Evolutionary conservation across 139 green algal genomes (phyloP), one percentile per base, ranked within the genome.

Genomic region (Chlorella sp.): DNA sequence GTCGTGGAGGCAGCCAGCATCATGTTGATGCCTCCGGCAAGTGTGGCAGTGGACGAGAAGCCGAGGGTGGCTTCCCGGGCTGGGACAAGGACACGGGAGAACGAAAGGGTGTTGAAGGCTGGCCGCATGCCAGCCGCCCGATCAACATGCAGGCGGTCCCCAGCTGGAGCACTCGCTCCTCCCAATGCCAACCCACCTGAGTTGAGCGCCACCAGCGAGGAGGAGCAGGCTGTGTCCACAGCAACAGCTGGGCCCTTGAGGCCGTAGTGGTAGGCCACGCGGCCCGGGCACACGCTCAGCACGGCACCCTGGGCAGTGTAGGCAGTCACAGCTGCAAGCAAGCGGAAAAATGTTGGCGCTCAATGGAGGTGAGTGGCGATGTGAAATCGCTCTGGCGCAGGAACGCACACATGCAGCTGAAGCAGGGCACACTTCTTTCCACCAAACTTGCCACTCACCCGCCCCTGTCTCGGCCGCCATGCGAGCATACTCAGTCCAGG

Each of bases 181-280:
- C n/a, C n/a, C n/a, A n/a, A n/a, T 38, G 78, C 9, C 36, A 13
- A 47, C n/a, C 39, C 86, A 75, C 69, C 69, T 9, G 85, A 78
- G 68, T 95, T 88, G 41, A 70, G n/a, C 18, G 95, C 94, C 62
- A 98, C 92, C 51, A 98, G 87, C 0, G 92, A 94, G 0, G 93
- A 96, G 3, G 92, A 96, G 86, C 95, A 98, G n/a, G 95, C 95
- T 13, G 90, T 93, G 85, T 93, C 90, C 25, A 91, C 70, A 16
- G 87, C 87, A 21, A 97, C 80, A 34, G 94, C 88, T 1, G 95
- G 91, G 1, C 95, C 95, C 34, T 89, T 88, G 44, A 98, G 91
- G 0, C 90, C 93, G 84, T 96, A 96, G 30, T 89, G 90, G 87
- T 93, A 98, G 2, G 93, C 90, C 11, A 98, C 83, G 1, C 96